Evolutionary conservation across 495 filamentous ascomycete genomes (phyloP).

Genomic region (Podospora didyma): DNA sequence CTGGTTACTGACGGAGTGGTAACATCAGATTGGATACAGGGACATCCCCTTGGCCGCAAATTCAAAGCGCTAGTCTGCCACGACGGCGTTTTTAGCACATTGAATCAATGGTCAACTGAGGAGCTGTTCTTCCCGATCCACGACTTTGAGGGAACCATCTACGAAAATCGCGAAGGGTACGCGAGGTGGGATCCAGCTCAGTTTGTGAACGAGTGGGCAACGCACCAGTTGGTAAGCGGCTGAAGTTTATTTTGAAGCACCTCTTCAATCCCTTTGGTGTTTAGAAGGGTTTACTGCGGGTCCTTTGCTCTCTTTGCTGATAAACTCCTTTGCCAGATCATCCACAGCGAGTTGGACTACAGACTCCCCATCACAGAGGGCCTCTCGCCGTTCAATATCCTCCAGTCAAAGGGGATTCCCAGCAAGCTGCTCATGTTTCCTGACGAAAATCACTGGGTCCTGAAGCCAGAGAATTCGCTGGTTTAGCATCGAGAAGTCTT

Average conservation of each 20-base stretch:
- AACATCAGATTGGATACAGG: constrained; percentile 64
- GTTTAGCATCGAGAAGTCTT: constrained; percentile 89
- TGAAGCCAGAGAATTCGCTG: constrained; percentile 86
- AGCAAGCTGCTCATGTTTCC: constrained; percentile 80
- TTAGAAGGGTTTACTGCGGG: no score
- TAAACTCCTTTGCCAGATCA: constrained; percentile 46
- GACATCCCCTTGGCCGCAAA: constrained; percentile 64
- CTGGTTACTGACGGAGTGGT: not conserved
- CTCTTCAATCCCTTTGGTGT: no score
- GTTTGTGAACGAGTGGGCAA: constrained; percentile 66
- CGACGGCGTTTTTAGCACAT: constrained; percentile 82
- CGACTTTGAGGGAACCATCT: constrained; percentile 76
- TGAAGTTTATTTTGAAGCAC: not conserved
- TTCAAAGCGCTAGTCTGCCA: constrained; percentile 91
- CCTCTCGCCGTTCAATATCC: constrained; percentile 79
- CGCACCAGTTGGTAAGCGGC: constrained; percentile 66
- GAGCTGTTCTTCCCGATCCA: constrained; percentile 88
- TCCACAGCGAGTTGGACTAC: constrained; percentile 92
- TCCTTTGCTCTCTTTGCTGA: not conserved
- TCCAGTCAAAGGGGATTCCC: constrained; percentile 69
- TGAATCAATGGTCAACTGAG: constrained; percentile 69
- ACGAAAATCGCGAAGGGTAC: constrained; percentile 69
- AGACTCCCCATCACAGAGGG: constrained; percentile 80
- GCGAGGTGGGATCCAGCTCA: constrained; percentile 77
- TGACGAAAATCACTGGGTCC: constrained; percentile 79